Evolutionary conservation across 2,329 filamentous ascomycete genomes (phyloP).

Genomic region (Didymella segeticola): DNA sequence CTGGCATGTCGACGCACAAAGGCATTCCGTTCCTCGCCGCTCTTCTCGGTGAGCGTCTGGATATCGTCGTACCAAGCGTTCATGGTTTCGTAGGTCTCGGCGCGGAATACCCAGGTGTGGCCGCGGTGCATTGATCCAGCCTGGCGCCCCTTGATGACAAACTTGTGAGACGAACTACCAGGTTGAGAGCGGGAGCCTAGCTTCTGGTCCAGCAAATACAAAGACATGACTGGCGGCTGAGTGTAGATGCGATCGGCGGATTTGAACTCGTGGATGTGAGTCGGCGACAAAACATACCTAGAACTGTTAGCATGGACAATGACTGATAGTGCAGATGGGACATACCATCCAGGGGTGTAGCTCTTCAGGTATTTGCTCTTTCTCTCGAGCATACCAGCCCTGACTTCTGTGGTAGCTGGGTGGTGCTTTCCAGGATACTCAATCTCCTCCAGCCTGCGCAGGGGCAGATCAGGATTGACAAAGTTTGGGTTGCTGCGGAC

Average conservation of each 20-base stretch:
- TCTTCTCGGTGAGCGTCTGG: conserved; percentile 85
- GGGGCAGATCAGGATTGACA: conserved; percentile 80
- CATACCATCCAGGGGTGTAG: conserved; percentile 92
- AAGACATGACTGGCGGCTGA: conserved; percentile 92
- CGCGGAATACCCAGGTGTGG: conserved; percentile 72
- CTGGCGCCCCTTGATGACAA: conserved; percentile 95
- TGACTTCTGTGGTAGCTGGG: conserved; percentile 80
- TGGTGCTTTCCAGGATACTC: conserved; percentile 91
- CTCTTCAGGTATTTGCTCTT: conserved; percentile 99
- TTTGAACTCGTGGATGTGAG: conserved; percentile 98
- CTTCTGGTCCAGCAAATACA: conserved; percentile 94
- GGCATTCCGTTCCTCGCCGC: conserved; percentile 83
- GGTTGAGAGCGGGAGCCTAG: conserved; percentile 87
- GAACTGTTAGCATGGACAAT: conserved; percentile 12
- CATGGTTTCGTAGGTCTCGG: conserved; percentile 86
- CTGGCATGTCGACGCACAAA: conserved; percentile 85
- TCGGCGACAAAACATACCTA: conserved; percentile 95
- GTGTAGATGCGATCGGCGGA: conserved; percentile 86
- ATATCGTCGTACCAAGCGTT: conserved; percentile 96
- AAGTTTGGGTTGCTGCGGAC: conserved; percentile 83
- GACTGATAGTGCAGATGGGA: conserved; percentile 16
- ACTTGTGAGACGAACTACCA: conserved; percentile 90
- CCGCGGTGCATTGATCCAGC: conserved; percentile 89
- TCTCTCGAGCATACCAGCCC: conserved; percentile 89
- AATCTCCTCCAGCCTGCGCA: conserved; percentile 81